phyloP scores from a whole-genome alignment of 345 rosid species.

The Linum usitatissimum region DNA sequence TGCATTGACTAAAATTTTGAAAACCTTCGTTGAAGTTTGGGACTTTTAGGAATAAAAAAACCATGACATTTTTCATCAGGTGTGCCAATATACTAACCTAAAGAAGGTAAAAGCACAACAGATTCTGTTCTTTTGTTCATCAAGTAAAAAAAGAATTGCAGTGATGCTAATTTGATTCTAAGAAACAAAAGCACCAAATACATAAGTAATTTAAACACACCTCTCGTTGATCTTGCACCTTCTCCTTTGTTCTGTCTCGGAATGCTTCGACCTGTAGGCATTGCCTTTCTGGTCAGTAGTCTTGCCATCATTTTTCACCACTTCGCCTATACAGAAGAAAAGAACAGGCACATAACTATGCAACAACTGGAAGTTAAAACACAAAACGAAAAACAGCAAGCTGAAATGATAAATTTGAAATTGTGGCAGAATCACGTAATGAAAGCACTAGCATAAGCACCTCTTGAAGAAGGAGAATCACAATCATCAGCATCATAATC shows the following conservation, averaged over 20 bases:
- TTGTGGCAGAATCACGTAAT: background rate
- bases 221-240: conserved; percentile 85
- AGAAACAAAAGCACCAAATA: too few relatives aligned
- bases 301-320: conserved; percentile 28
- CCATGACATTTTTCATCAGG: too few relatives aligned
- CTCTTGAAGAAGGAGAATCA: conserved; percentile 34
- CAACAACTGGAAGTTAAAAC: background rate
- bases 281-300: conserved; percentile 31
- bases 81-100: too few relatives aligned
- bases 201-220: conserved; percentile 11
- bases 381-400: background rate
- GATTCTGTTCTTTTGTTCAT: too few relatives aligned
- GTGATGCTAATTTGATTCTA: background rate
- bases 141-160: too few relatives aligned
- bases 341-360: background rate
- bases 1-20: background rate
- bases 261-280: conserved; percentile 54
- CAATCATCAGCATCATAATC: conserved; percentile 45
- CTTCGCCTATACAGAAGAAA: conserved; percentile 18
- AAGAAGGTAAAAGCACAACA: too few relatives aligned
- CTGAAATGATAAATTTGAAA: background rate
- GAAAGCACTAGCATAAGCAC: conserved; percentile 11
- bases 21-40: background rate
- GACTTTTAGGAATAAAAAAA: too few relatives aligned
- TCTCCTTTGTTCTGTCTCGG: conserved; percentile 83